These are phyloP conservation scores for Massariosphaeria phaeospora DNA, from an alignment of 495 filamentous ascomycete species.

Conservation along the genomic window DNA sequence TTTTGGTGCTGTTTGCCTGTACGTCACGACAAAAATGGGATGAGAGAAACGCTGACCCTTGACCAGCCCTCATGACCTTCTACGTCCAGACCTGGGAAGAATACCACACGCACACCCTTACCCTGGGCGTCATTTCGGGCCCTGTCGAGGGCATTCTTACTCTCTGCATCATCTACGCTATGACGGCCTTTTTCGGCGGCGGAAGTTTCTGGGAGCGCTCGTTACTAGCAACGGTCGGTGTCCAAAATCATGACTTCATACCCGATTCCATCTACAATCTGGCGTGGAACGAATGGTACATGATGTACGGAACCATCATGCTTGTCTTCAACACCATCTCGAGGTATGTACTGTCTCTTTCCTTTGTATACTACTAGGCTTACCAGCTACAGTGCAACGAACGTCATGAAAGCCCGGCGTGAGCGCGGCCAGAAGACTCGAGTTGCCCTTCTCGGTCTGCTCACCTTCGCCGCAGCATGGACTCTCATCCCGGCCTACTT, in stretches of 20 bases:
- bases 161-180: constrained; percentile 72
- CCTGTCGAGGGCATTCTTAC: constrained; percentile 93
- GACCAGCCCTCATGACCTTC: constrained; percentile 72
- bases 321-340: constrained; percentile 75
- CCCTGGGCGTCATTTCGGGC: constrained; percentile 85
- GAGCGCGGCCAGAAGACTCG: constrained; percentile 64
- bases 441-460: constrained; percentile 70
- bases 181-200: constrained; percentile 79
- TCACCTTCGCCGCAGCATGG: constrained; percentile 75
- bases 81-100: constrained; percentile 99
- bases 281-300: constrained; percentile 85
- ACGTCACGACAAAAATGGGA: constrained; percentile 32
- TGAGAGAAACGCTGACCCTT: constrained; percentile 16
- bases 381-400: constrained; percentile 55
- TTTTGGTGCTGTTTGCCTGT: constrained; percentile 80
- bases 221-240: constrained; percentile 65
- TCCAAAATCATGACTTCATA: constrained; percentile 58
- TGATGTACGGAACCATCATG: constrained; percentile 81
- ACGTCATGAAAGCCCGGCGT: constrained; percentile 76
- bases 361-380: background rate
- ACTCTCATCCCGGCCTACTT: constrained; percentile 69
- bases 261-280: constrained; percentile 67
- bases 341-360: constrained; percentile 40
- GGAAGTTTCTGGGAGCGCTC: constrained; percentile 89
- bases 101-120: constrained; percentile 94